Evolutionary conservation across 495 filamentous ascomycete genomes (phyloP).

Genomic region (Xanthoparmelia taractica): DNA sequence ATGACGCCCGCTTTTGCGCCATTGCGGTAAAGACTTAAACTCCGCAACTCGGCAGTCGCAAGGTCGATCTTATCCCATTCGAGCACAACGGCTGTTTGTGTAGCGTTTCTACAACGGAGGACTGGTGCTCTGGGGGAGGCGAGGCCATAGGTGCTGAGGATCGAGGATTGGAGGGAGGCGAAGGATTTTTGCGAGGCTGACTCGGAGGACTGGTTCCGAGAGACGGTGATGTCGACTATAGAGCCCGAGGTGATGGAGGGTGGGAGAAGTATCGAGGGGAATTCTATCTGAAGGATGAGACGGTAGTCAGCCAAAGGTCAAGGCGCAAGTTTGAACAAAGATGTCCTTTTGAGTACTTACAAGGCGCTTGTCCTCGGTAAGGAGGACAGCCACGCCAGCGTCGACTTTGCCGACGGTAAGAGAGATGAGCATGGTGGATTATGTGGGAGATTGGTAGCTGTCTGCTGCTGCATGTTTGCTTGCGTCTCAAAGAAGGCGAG

Average conservation of each 20-base stretch:
- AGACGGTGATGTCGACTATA: slow-evolving; percentile 95
- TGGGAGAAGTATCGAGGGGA: slow-evolving; percentile 93
- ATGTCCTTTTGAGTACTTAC: slow-evolving; percentile 46
- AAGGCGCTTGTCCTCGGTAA: slow-evolving; percentile 94
- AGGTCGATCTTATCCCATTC: slow-evolving; percentile 96
- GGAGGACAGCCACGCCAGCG: slow-evolving; percentile 90
- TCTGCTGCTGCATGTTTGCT: not conserved
- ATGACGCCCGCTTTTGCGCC: slow-evolving; percentile 92
- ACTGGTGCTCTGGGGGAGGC: slow-evolving; percentile 68
- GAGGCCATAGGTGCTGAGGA: slow-evolving; percentile 78
- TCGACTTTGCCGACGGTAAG: slow-evolving; percentile 99
- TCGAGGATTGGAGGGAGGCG: slow-evolving; percentile 73
- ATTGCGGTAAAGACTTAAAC: slow-evolving; percentile 86
- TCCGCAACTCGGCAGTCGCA: slow-evolving; percentile 83
- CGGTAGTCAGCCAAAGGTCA: not conserved
- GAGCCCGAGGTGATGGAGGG: slow-evolving; percentile 88
- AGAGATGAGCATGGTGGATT: slow-evolving; percentile 78
- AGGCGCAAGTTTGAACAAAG: not conserved
- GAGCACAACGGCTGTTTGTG: slow-evolving; percentile 92
- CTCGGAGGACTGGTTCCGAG: slow-evolving; percentile 79
- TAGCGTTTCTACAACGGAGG: slow-evolving; percentile 88
- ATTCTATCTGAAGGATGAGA: slow-evolving; percentile 68
- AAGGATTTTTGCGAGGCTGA: slow-evolving; percentile 63
- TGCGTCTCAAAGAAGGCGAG: not conserved
- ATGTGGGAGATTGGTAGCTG: not conserved